These are phyloP conservation scores for Syncephalastrum sp. DNA, from an alignment of 371 early-diverging fungal genomes.

Conservation along the genomic window DNA sequence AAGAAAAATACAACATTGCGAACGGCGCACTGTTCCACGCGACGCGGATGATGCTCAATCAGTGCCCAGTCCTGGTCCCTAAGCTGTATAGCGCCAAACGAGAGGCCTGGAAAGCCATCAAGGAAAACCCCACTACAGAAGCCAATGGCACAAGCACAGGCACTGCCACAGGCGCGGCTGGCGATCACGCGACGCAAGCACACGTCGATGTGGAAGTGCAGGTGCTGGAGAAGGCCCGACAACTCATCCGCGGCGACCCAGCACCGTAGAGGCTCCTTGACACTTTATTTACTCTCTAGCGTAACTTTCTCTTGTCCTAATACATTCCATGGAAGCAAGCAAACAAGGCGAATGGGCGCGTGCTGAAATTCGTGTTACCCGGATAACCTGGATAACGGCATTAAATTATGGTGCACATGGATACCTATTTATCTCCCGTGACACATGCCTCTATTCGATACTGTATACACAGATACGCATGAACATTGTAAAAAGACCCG, in stretches of 20 bases:
- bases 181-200: conserved; percentile 26
- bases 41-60: conserved; percentile 28
- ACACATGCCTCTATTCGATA: too few relatives aligned
- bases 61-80: conserved; percentile 30
- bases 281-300: conserved; percentile 35
- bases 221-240: conserved; percentile 22
- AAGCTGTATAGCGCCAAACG: conserved; percentile 35
- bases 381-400: too few relatives aligned
- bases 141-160: neutral
- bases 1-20: conserved; percentile 38
- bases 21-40: conserved; percentile 43
- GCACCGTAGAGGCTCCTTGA: too few relatives aligned
- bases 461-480: too few relatives aligned
- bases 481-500: too few relatives aligned
- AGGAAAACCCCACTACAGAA: conserved; percentile 2
- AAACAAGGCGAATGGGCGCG: too few relatives aligned
- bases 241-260: conserved; percentile 12
- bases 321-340: too few relatives aligned
- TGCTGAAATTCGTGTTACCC: too few relatives aligned
- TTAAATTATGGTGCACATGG: too few relatives aligned
- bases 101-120: conserved; percentile 22
- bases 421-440: too few relatives aligned
- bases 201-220: conserved; percentile 40
- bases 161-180: conserved; percentile 4
- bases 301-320: too few relatives aligned